These are phyloP conservation scores for Pachyrhizus erosus DNA, from an alignment of 306 rosid species.

Conservation along the genomic window DNA sequence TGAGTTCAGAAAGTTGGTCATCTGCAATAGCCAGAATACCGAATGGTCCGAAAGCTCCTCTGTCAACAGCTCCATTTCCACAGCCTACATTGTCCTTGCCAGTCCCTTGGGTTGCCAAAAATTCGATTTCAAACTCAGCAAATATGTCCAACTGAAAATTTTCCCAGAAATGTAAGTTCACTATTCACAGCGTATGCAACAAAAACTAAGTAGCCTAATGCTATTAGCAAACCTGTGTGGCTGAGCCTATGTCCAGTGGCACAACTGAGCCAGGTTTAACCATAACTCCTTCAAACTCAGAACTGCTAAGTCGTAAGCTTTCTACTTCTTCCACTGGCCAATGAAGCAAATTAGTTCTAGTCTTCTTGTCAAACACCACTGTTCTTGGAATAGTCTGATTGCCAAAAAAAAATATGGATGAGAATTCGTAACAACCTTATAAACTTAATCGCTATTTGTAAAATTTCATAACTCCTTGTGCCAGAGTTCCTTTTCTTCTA, in stretches of 20 bases:
- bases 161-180: not conserved
- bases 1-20: constrained; percentile 72
- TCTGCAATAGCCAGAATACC: constrained; percentile 80
- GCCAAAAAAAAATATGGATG: too few species aligned
- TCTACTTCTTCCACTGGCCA: constrained; percentile 95
- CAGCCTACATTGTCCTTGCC: constrained; percentile 52
- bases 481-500: too few species aligned
- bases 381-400: constrained; percentile 78
- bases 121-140: constrained; percentile 71
- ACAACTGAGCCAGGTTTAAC: constrained; percentile 71
- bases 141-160: constrained; percentile 69
- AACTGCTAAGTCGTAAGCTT: constrained; percentile 62
- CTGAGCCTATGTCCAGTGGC: constrained; percentile 62
- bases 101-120: constrained; percentile 32
- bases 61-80: constrained; percentile 67
- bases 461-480: too few species aligned
- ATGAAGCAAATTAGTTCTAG: constrained; percentile 64
- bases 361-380: constrained; percentile 72
- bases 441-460: not conserved
- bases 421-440: constrained; percentile 15
- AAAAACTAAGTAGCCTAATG: constrained; percentile 4
- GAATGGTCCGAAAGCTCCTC: constrained; percentile 77
- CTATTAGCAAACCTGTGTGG: constrained; percentile 69
- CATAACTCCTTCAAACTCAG: constrained; percentile 55
- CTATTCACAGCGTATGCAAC: not conserved